These are phyloP conservation scores for Penicillium cosmopolitanum DNA, from an alignment of 495 filamentous ascomycete species.

Conservation along the genomic window DNA sequence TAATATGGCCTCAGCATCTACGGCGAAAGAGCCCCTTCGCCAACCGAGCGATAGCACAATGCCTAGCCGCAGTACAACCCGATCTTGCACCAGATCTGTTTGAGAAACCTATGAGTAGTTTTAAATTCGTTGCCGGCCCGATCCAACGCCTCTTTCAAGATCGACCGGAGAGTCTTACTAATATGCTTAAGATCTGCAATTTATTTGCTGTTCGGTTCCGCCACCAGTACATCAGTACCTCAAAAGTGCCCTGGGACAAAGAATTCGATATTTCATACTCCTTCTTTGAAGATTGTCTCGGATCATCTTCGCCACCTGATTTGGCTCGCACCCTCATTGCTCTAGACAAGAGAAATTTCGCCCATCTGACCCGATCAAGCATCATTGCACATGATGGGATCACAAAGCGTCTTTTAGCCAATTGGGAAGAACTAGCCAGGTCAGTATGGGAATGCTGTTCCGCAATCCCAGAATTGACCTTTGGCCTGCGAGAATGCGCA, in stretches of 20 bases:
- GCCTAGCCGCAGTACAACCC: constrained; percentile 29
- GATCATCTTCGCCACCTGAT: constrained; percentile 34
- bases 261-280: constrained; percentile 36
- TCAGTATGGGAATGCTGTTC: constrained; percentile 48
- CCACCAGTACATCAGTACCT: constrained; percentile 38
- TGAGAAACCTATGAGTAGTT: constrained; percentile 22
- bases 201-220: constrained; percentile 40
- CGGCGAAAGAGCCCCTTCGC: constrained; percentile 44
- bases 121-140: constrained; percentile 44
- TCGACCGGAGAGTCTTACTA: constrained; percentile 32
- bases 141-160: constrained; percentile 43
- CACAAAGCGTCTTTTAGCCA: constrained; percentile 19
- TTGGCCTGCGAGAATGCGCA: constrained; percentile 39
- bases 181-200: constrained; percentile 41
- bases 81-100: constrained; percentile 17
- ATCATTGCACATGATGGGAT: constrained; percentile 26
- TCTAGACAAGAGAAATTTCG: constrained; percentile 34
- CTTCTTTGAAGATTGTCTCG: constrained; percentile 39
- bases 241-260: constrained; percentile 40
- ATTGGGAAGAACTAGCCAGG: constrained; percentile 39
- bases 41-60: constrained; percentile 37
- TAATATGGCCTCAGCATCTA: constrained; percentile 32
- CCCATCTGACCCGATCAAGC: constrained; percentile 26
- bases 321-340: constrained; percentile 36
- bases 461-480: constrained; percentile 40